Evolutionary conservation across 2,329 filamentous ascomycete species (phyloP).

Genomic region (Aotearoamyces nothofagi): DNA sequence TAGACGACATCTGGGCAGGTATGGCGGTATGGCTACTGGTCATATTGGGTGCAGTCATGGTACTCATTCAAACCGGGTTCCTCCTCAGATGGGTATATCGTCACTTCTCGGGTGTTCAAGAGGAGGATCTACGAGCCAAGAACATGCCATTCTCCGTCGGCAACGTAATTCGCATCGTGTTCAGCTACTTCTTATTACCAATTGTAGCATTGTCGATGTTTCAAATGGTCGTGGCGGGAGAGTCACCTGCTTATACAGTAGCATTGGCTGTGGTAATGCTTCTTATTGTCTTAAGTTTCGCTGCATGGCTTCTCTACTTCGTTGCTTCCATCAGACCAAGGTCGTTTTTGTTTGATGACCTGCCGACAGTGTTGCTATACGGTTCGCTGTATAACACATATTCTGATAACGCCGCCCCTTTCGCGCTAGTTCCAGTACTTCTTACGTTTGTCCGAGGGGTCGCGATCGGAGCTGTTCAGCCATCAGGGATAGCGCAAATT

Average conservation of each 20-base stretch:
- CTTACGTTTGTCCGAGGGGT: constrained; percentile 77
- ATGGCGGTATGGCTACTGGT: constrained; percentile 85
- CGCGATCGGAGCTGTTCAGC: constrained; percentile 83
- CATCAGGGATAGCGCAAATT: constrained; percentile 83
- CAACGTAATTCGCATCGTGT: constrained; percentile 69
- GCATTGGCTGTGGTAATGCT: constrained; percentile 64
- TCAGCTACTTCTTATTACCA: constrained; percentile 85
- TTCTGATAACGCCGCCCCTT: constrained; percentile 81
- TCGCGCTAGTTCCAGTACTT: constrained; percentile 74
- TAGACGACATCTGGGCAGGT: constrained; percentile 78
- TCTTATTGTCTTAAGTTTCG: constrained; percentile 55
- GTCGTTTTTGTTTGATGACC: constrained; percentile 81
- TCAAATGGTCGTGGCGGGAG: constrained; percentile 63
- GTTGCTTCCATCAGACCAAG: constrained; percentile 71
- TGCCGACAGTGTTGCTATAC: constrained; percentile 77
- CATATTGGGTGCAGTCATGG: constrained; percentile 51
- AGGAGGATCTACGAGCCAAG: constrained; percentile 81
- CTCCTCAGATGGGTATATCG: constrained; percentile 62
- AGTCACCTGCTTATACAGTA: constrained; percentile 56
- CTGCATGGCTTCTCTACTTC: constrained; percentile 64
- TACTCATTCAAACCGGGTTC: constrained; percentile 66
- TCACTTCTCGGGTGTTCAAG: constrained; percentile 51
- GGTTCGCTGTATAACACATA: constrained; percentile 96
- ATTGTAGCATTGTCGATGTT: constrained; percentile 79
- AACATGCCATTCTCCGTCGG: constrained; percentile 78